phyloP scores from a whole-genome alignment of 495 filamentous ascomycete species.

The Aspergillus nanangensis region DNA sequence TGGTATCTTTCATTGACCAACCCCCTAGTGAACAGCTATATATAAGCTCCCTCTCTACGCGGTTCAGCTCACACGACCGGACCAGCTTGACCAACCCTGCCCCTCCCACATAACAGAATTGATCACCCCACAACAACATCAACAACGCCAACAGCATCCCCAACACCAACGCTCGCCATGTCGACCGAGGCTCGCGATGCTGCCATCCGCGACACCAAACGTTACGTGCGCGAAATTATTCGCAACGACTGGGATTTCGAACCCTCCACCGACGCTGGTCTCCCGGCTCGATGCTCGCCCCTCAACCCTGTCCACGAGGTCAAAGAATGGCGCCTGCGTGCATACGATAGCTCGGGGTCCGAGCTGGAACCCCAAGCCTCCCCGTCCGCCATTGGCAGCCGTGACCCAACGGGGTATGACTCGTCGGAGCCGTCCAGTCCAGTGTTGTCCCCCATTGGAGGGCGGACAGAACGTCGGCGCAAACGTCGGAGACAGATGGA shows the following conservation, averaged over 20 bases:
- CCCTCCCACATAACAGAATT: too few relatives aligned
- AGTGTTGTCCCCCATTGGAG: neutral
- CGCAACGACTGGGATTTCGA: constrained; percentile 43
- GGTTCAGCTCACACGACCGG: too few relatives aligned
- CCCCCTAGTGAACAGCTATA: too few relatives aligned
- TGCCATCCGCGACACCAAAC: constrained; percentile 39
- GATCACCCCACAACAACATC: too few relatives aligned
- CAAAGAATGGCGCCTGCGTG: constrained; percentile 37
- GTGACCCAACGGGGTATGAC: constrained; percentile 1
- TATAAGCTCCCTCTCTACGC: too few relatives aligned
- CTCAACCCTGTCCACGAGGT: constrained; percentile 24
- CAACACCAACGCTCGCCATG: constrained; percentile 11
- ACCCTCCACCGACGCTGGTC: constrained; percentile 21
- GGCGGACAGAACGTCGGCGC: constrained; percentile 42
- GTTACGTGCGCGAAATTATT: constrained; percentile 36
- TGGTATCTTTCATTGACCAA: too few relatives aligned
- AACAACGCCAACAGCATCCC: too few relatives aligned
- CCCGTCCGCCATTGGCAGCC: constrained; percentile 11
- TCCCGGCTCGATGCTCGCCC: constrained; percentile 21
- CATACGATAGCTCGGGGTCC: constrained; percentile 40
- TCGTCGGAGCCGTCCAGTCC: constrained; percentile 2
- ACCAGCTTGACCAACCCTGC: neutral
- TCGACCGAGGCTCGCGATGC: constrained; percentile 33
- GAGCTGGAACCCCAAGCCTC: constrained; percentile 37
- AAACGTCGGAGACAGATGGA: constrained; percentile 56